Evolutionary conservation across 202 grass and related monocot species (phyloP), one percentile per base, ranked within the genome.

Genomic region (Saccharum hybrid): DNA sequence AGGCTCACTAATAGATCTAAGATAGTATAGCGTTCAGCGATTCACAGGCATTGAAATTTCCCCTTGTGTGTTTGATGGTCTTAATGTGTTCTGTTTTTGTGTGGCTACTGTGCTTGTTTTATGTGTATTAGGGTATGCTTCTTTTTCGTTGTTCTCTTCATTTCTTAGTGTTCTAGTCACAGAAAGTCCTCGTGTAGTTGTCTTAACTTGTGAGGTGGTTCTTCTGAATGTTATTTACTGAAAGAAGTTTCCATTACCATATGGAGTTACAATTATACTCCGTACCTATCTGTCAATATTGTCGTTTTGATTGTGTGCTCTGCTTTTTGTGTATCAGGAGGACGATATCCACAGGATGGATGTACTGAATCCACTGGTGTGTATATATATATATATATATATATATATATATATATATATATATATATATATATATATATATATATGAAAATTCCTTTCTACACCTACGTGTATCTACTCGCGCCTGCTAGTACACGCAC

Each of bases 301-400:
- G 26, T 67, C 10, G 16, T 52, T 77, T 36, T 84, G 31, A 74
- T 75, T 22, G 0, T 36, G 78, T 52, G 51, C 36, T 76, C 56
- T 73, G 48, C 65, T 88, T 51, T 64, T 74, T 9, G 73, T 39
- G 41, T 78, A 56, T 28, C 84, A 97, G 94, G 94, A 97, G 42
- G 94, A 92, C 74, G 76, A 90, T 65, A 94, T 97, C 82, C 65
- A 45, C 12, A 45, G 75, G 67, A 90, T 97, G 88, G 90, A 90
- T 68, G 91, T 94, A 30, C 71, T 97, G 76, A n/a, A n/a, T n/a
- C n/a, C n/a, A n/a, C n/a, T n/a, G n/a, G n/a, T n/a, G n/a, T n/a
- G n/a, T n/a, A n/a, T n/a, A n/a, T n/a, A n/a, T n/a, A n/a, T n/a
- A n/a, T n/a, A n/a, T n/a, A n/a, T n/a, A n/a, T n/a, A n/a, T n/a